These are phyloP conservation scores for Globisporangium megalacanthum DNA, from an alignment of 352 stramenopile species.

Conservation along the genomic window DNA sequence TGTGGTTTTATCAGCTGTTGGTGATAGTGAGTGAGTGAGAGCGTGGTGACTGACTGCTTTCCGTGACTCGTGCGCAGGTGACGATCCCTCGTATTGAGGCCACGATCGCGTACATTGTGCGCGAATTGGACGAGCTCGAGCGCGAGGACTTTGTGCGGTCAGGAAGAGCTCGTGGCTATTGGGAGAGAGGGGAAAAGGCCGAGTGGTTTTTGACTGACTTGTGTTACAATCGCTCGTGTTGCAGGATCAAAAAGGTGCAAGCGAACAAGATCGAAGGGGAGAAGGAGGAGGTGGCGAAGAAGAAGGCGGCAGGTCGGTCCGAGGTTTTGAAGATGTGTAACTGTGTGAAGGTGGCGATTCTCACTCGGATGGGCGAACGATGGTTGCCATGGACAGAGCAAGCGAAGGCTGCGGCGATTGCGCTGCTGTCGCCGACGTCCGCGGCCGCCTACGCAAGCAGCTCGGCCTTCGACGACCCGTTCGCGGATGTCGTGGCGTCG, in stretches of 20 bases:
- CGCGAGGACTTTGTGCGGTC: slow-evolving; percentile 93
- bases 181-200: background rate
- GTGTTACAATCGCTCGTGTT: background rate
- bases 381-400: slow-evolving; percentile 3
- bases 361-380: background rate
- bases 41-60: background rate
- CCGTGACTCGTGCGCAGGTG: slow-evolving; percentile 49
- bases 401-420: slow-evolving; percentile 11
- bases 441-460: slow-evolving; percentile 10
- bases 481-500: slow-evolving; percentile 61
- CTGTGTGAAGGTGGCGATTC: background rate
- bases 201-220: background rate
- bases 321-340: no score
- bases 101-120: slow-evolving; percentile 96
- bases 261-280: slow-evolving; percentile 93
- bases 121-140: slow-evolving; percentile 98
- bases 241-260: slow-evolving; percentile 97
- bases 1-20: background rate
- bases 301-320: slow-evolving; percentile 40
- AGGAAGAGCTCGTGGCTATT: slow-evolving; percentile 1
- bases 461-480: slow-evolving; percentile 52
- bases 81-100: slow-evolving; percentile 98
- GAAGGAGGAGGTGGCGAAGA: slow-evolving; percentile 57
- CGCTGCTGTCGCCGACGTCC: slow-evolving; percentile 12
- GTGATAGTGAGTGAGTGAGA: background rate